Conservation (phyloP, 2,329 filamentous ascomycete species). For the Aspergillus fructus region DNA sequence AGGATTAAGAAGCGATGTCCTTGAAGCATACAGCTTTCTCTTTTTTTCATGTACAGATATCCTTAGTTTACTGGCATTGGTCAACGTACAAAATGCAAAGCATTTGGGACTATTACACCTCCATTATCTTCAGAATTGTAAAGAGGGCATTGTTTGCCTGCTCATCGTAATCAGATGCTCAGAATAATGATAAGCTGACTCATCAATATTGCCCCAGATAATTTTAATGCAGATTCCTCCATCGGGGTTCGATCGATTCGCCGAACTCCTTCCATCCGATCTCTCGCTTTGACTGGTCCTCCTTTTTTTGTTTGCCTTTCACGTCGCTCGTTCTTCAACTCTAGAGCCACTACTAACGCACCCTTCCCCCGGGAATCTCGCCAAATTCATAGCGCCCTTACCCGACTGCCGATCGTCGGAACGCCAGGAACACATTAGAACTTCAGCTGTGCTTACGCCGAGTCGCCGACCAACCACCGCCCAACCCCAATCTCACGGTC, state of each 20-base stretch:
- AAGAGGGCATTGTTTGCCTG: not conserved
- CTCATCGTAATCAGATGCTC: not conserved
- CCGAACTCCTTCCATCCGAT: slow-evolving; percentile 2
- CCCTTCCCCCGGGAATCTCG: not conserved
- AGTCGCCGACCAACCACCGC: slow-evolving; percentile 1
- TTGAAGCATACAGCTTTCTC: not conserved
- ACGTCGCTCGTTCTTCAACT: not conserved
- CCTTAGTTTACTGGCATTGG: not conserved
- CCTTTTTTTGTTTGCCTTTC: not conserved
- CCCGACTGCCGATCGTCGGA: not conserved
- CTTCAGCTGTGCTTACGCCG: slow-evolving; percentile 6
- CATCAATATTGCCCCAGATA: not conserved
- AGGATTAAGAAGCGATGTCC: slow-evolving; percentile 59
- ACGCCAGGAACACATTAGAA: not conserved
- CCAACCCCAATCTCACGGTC: not conserved
- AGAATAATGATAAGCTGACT: not conserved
- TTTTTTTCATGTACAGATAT: slow-evolving; percentile 11
- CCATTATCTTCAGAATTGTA: no score
- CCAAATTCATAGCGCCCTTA: not conserved
- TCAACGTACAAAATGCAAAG: not conserved
- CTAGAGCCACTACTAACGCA: not conserved
- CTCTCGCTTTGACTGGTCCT: not conserved
- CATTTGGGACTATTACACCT: not conserved
- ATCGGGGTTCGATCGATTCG: not conserved
- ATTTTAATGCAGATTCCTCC: not conserved